These are phyloP conservation scores for Evansstolkia leycettana DNA, from an alignment of 495 filamentous ascomycete species.

Conservation along the genomic window DNA sequence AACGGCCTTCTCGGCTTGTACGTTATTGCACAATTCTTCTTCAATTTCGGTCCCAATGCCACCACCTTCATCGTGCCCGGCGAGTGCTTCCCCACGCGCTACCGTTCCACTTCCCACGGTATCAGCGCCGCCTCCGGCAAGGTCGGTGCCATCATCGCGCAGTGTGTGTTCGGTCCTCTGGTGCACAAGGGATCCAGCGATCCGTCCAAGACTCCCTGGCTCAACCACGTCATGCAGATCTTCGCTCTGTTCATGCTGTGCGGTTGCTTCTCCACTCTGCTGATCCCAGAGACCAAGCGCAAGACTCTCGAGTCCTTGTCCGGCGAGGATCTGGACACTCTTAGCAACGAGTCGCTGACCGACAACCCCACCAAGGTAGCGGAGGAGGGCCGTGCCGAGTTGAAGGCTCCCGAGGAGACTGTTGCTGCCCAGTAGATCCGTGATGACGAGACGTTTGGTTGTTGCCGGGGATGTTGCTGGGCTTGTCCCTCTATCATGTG, in stretches of 20 bases:
- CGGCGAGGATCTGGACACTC: slow-evolving; percentile 20
- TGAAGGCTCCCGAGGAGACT: background rate
- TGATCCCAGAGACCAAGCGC: slow-evolving; percentile 68
- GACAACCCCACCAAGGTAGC: background rate
- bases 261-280: slow-evolving; percentile 49
- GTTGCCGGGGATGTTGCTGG: no score
- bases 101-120: slow-evolving; percentile 73
- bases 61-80: slow-evolving; percentile 88
- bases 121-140: slow-evolving; percentile 77
- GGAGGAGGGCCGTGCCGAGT: background rate
- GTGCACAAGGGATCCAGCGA: slow-evolving; percentile 24
- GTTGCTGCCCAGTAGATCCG: background rate
- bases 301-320: slow-evolving; percentile 50
- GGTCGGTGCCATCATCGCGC: slow-evolving; percentile 53
- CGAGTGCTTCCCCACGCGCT: slow-evolving; percentile 82
- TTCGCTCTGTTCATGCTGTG: slow-evolving; percentile 71
- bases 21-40: slow-evolving; percentile 75
- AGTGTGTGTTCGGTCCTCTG: slow-evolving; percentile 38
- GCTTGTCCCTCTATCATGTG: no score
- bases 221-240: slow-evolving; percentile 72
- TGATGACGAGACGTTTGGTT: no score
- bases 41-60: slow-evolving; percentile 77
- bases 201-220: slow-evolving; percentile 43
- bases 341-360: background rate
- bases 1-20: slow-evolving; percentile 58